These are phyloP conservation scores for Camellia sinensis DNA, from an alignment of 148 eudicot genomes.

Conservation along the genomic window DNA sequence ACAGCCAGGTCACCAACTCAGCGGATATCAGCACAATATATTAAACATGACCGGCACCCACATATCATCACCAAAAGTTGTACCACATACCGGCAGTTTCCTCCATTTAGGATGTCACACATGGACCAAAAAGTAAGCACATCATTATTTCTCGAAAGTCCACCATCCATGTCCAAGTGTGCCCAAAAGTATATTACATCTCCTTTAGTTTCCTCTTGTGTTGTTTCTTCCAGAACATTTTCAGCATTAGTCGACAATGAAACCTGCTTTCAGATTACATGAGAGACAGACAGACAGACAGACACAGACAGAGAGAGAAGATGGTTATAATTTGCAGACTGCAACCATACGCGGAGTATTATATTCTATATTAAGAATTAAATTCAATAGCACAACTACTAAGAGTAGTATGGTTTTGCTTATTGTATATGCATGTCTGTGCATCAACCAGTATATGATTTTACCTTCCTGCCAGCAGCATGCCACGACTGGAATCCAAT, in stretches of 20 bases:
- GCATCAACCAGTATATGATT: not conserved
- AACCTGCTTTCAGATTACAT: constrained; percentile 43
- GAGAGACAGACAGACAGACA: not conserved
- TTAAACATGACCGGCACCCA: not conserved
- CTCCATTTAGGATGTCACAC: constrained; percentile 89
- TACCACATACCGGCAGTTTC: constrained; percentile 72
- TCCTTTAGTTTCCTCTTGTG: constrained; percentile 60
- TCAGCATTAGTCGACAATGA: constrained; percentile 74
- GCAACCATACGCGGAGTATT: not conserved
- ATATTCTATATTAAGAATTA: not conserved
- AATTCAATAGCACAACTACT: not conserved
- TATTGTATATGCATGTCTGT: not conserved
- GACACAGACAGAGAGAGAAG: too few species aligned
- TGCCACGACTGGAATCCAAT: constrained; percentile 64
- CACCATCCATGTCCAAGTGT: constrained; percentile 50
- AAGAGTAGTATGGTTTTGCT: not conserved
- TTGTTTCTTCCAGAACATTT: constrained; percentile 62
- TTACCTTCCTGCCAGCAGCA: constrained; percentile 86
- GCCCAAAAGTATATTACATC: constrained; percentile 88
- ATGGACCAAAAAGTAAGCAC: constrained; percentile 78
- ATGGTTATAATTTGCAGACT: not conserved
- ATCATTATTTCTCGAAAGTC: constrained; percentile 41
- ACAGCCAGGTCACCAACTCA: not conserved
- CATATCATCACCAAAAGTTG: not conserved
- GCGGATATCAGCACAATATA: not conserved